phyloP scores from a whole-genome alignment of 495 filamentous ascomycete species.

The Trichoderma orchidacearum region DNA sequence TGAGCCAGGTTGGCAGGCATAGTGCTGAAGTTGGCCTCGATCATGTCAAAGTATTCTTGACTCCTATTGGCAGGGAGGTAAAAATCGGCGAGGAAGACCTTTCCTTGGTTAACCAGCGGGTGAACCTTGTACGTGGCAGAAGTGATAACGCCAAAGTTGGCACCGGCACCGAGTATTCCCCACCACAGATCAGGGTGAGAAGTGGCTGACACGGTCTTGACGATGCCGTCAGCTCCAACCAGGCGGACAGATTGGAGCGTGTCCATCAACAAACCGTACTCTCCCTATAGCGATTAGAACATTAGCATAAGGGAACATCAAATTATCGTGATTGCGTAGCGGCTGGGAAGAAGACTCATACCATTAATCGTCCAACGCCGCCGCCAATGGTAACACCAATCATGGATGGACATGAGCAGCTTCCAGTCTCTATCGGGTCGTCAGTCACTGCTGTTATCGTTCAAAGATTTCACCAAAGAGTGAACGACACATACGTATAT shows the following conservation, averaged over 20 bases:
- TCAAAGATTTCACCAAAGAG: background rate
- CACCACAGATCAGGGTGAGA: slow-evolving; percentile 31
- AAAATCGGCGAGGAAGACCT: slow-evolving; percentile 16
- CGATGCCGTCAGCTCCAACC: slow-evolving; percentile 20
- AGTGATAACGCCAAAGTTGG: slow-evolving; percentile 36
- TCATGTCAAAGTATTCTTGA: slow-evolving; percentile 9
- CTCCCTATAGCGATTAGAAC: slow-evolving; percentile 10
- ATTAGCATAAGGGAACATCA: background rate
- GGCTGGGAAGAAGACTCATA: background rate
- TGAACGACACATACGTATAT: slow-evolving; percentile 13
- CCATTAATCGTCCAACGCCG: slow-evolving; percentile 15
- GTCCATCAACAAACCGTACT: slow-evolving; percentile 23
- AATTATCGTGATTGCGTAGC: background rate
- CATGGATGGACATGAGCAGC: slow-evolving; percentile 15
- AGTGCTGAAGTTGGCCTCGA: slow-evolving; percentile 12
- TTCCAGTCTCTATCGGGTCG: slow-evolving; percentile 8
- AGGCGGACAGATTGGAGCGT: slow-evolving; percentile 16
- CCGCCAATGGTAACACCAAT: slow-evolving; percentile 25
- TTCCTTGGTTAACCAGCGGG: slow-evolving; percentile 10
- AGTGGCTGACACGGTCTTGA: slow-evolving; percentile 4
- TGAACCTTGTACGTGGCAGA: slow-evolving; percentile 19
- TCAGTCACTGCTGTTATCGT: background rate
- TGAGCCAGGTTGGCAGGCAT: slow-evolving; percentile 12
- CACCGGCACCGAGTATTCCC: slow-evolving; percentile 30
- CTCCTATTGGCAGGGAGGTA: slow-evolving; percentile 10